Evolutionary conservation across 192 early-diverging fungal genomes (phyloP).

Genomic region (Phlyctochytrium planicorne): DNA sequence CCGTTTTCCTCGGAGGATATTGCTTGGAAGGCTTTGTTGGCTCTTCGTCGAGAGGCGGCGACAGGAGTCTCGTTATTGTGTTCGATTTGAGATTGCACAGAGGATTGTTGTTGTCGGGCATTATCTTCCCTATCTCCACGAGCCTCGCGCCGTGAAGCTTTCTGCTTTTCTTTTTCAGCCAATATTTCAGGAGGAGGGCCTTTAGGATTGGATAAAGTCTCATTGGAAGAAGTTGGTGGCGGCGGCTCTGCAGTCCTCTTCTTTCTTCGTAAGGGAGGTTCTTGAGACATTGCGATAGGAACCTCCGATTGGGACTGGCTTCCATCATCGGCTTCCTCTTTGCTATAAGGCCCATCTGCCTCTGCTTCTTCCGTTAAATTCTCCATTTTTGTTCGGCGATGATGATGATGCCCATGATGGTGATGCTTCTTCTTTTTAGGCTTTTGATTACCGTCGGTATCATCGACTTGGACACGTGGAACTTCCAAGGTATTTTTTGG

Average conservation of each 20-base stretch:
- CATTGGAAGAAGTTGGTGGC: neutral
- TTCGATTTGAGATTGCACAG: too few relatives aligned
- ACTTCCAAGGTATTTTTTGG: too few relatives aligned
- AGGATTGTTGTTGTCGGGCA: too few relatives aligned
- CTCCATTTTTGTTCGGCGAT: neutral
- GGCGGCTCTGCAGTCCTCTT: neutral
- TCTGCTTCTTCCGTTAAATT: neutral
- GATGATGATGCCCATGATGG: slow-evolving; percentile 1
- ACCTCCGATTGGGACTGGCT: neutral
- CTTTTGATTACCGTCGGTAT: neutral
- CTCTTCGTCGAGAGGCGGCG: neutral
- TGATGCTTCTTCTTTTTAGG: neutral
- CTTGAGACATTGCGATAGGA: neutral
- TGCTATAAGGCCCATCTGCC: neutral
- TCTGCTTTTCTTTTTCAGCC: too few relatives aligned
- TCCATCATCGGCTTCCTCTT: neutral
- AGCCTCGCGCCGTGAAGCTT: too few relatives aligned
- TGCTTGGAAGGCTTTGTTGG: neutral
- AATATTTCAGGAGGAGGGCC: neutral
- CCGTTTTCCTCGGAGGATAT: neutral
- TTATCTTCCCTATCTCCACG: too few relatives aligned
- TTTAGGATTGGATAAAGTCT: neutral
- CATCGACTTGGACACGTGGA: too few relatives aligned
- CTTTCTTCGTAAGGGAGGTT: neutral
- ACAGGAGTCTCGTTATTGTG: too few relatives aligned